phyloP scores from a whole-genome alignment of 148 eudicot genomes.

The Dysphania ambrosioides region DNA sequence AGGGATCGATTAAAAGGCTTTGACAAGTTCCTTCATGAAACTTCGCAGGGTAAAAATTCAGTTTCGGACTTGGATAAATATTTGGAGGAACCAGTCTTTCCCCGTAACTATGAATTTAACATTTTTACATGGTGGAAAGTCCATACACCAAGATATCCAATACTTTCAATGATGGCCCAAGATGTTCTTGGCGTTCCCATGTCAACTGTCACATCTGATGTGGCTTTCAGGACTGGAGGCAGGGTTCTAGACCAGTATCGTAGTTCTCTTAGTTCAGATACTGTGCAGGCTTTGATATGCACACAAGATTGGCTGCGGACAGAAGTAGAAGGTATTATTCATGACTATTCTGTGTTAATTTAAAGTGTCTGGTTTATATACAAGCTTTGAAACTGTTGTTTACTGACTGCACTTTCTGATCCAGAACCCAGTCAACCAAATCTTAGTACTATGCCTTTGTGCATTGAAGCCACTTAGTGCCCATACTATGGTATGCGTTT shows the following conservation, averaged over 20 bases:
- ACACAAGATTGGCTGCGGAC: conserved; percentile 85
- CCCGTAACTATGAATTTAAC: conserved; percentile 73
- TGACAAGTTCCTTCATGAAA: conserved; percentile 84
- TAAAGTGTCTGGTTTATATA: background rate
- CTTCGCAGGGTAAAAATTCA: conserved; percentile 64
- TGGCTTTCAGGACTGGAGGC: conserved; percentile 58
- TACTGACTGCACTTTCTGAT: conserved; percentile 2
- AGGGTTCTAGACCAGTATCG: conserved; percentile 71
- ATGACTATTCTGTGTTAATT: background rate
- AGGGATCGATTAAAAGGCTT: conserved; percentile 85
- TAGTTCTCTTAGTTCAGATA: conserved; percentile 64
- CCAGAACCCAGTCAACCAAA: conserved; percentile 39
- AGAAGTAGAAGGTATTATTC: conserved; percentile 57
- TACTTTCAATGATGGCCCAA: conserved; percentile 88
- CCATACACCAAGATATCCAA: conserved; percentile 90
- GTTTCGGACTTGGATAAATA: conserved; percentile 87
- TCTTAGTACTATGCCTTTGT: conserved; percentile 40
- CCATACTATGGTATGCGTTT: conserved; percentile 33
- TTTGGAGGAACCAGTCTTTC: conserved; percentile 84
- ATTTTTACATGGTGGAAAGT: conserved; percentile 98
- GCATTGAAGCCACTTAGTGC: conserved; percentile 45
- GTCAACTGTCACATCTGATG: conserved; percentile 63
- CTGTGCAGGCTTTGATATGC: conserved; percentile 86
- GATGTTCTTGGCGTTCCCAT: conserved; percentile 77
- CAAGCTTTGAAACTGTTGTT: background rate